Percentiles rank a stretch among this genome's conserved stretches.
These are phyloP conservation scores for Phytopythium oedochilum DNA, from an alignment of 352 stramenopile species.

Conservation along the genomic window DNA sequence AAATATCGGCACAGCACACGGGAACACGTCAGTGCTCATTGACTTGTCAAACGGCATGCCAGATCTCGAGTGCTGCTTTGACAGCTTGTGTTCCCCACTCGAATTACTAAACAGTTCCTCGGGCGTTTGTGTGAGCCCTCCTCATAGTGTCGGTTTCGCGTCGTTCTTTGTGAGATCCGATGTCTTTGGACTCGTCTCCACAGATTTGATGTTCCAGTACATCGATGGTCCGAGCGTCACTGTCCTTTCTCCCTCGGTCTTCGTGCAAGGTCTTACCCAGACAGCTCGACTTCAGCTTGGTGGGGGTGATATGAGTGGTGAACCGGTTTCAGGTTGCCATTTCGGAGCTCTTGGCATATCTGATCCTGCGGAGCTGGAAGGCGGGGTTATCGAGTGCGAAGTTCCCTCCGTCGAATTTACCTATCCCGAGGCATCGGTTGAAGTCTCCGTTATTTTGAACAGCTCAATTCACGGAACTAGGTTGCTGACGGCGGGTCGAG, in stretches of 20 bases:
- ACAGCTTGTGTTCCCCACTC: slow-evolving; percentile 18
- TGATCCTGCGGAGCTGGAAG: slow-evolving; percentile 11
- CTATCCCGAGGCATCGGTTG: slow-evolving; percentile 16
- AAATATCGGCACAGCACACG: slow-evolving; percentile 8
- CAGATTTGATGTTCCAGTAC: slow-evolving; percentile 20
- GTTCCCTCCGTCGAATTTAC: slow-evolving; percentile 14
- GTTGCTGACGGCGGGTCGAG: slow-evolving; percentile 1
- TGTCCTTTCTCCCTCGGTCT: slow-evolving; percentile 16
- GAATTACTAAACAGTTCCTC: slow-evolving; percentile 11
- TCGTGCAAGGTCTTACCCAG: slow-evolving; percentile 9
- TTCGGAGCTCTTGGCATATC: neutral
- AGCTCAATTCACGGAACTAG: neutral
- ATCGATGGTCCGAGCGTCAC: slow-evolving; percentile 8
- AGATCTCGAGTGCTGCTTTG: slow-evolving; percentile 47
- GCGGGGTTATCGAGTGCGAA: slow-evolving; percentile 18
- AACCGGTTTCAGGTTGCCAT: neutral
- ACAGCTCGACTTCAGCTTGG: neutral
- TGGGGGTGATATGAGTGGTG: neutral
- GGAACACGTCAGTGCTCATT: slow-evolving; percentile 24
- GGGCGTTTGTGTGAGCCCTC: slow-evolving; percentile 16
- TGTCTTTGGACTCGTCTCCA: slow-evolving; percentile 6
- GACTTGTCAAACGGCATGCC: slow-evolving; percentile 14
- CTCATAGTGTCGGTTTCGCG: slow-evolving; percentile 8
- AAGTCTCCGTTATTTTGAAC: slow-evolving; percentile 15
- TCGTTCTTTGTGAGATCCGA: slow-evolving; percentile 13